These are phyloP conservation scores for Leavenworthia alabamica DNA, from an alignment of 345 rosid genomes.

Conservation along the genomic window DNA sequence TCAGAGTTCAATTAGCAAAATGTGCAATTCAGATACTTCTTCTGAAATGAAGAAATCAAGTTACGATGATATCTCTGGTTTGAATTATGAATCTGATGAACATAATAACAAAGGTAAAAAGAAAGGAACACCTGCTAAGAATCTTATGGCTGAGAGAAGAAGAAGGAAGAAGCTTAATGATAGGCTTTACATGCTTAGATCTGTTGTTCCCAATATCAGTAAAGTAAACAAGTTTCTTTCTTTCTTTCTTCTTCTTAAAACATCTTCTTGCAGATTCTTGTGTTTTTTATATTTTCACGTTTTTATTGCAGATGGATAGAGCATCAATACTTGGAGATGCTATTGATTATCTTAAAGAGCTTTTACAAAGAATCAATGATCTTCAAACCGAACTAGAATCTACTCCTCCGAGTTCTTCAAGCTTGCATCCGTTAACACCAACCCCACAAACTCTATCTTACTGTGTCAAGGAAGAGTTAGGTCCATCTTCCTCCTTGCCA, in stretches of 20 bases:
- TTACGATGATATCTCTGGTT: slow-evolving; percentile 53
- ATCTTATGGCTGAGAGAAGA: slow-evolving; percentile 95
- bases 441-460: slow-evolving; percentile 58
- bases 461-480: slow-evolving; percentile 77
- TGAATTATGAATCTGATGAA: slow-evolving; percentile 75
- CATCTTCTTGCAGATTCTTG: neutral
- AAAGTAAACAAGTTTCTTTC: slow-evolving; percentile 44
- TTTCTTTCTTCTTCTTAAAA: neutral
- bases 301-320: slow-evolving; percentile 72
- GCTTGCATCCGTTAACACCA: slow-evolving; percentile 73
- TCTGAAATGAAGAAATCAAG: slow-evolving; percentile 32
- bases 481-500: slow-evolving; percentile 59
- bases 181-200: slow-evolving; percentile 94
- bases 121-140: slow-evolving; percentile 89
- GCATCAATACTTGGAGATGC: slow-evolving; percentile 97
- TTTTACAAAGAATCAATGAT: slow-evolving; percentile 84
- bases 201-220: slow-evolving; percentile 97
- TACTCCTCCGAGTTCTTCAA: slow-evolving; percentile 50
- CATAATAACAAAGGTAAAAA: slow-evolving; percentile 49
- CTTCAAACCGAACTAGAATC: slow-evolving; percentile 86
- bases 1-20: slow-evolving; percentile 35
- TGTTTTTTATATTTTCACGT: neutral
- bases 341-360: slow-evolving; percentile 87
- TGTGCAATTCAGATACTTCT: slow-evolving; percentile 47
- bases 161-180: slow-evolving; percentile 94